Conservation (phyloP, 2,329 filamentous ascomycete genomes). For the Fusarium goolgardi region DNA sequence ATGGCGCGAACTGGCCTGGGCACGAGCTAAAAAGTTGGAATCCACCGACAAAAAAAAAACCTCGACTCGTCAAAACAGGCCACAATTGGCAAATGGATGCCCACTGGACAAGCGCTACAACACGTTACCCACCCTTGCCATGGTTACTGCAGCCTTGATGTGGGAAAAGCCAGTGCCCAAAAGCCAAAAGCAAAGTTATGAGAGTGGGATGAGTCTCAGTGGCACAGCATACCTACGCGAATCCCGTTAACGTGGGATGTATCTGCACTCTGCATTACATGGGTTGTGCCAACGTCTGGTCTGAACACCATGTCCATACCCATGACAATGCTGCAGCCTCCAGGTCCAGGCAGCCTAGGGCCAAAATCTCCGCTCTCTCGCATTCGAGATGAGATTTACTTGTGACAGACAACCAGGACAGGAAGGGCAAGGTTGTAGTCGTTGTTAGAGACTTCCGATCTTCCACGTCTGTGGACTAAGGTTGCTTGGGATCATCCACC, state of each 20-base stretch:
- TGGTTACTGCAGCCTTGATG: constrained; percentile 1
- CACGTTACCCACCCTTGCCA: constrained; percentile 29
- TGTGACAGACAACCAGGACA: constrained; percentile 13
- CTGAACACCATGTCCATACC: not conserved
- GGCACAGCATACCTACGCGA: constrained; percentile 21
- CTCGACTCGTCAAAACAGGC: constrained; percentile 37
- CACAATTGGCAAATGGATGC: constrained; percentile 21
- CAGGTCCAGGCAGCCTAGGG: constrained; percentile 11
- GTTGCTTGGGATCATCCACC: constrained; percentile 8
- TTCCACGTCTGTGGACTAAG: not conserved
- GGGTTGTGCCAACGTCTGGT: constrained; percentile 9
- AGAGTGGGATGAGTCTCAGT: constrained; percentile 17
- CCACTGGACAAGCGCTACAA: constrained; percentile 22
- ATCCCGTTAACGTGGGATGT: constrained; percentile 17
- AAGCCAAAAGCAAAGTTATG: constrained; percentile 3
- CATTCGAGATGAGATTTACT: constrained; percentile 30
- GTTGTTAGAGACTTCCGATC: not conserved
- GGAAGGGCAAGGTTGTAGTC: constrained; percentile 1
- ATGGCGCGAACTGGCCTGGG: constrained; percentile 35
- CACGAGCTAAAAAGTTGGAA: constrained; percentile 28
- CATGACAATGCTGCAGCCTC: constrained; percentile 1
- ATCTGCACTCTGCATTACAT: constrained; percentile 6
- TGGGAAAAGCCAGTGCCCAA: constrained; percentile 12
- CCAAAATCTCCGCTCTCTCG: constrained; percentile 32
- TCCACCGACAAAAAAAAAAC: constrained; percentile 19